Base-by-base conservation (phyloP, 257 asterid genomes). In the Sherardia arvensis region DNA sequence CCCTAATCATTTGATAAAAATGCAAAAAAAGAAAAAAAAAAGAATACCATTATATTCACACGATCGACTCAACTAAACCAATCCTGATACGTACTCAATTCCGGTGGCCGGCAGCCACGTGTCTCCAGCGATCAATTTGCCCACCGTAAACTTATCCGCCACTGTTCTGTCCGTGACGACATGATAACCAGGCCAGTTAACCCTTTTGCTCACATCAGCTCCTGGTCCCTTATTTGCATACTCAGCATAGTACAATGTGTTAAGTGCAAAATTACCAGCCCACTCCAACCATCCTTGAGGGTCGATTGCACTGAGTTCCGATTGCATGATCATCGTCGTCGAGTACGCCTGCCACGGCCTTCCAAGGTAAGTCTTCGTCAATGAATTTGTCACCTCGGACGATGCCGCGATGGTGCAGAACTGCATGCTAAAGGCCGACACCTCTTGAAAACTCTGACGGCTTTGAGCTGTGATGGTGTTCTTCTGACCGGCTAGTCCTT, bases 401-500 rank as follows among this genome's bases (percentile, higher is more conserved):
- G 69, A 85, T 1, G 38, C 86, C 0, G 83, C 49, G 47, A 87
- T 76, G 70, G 74, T 66, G 71, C 86, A 87, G 69, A 51, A 74
- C 30, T 87, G 95, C 64, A 87, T 60, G 0, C 85, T 78, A 59
- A 87, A 84, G 61, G 88, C 95, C 7, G 93, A 72, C 18, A 69
- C 63, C 2, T 79, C 80, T 3, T 27, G 51, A 0, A 73, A 62
- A 4, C 72, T 71, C 67, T 53, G 55, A 6, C 90, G 79, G 48
- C 90, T 86, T 15, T 87, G 84, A 5, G 95, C 95, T 0, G 95
- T 87, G 71, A 87, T 75, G 32, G 85, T 79, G 81, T 85, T 85
- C 70, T 83, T 79, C 32, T 87, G 93, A 6, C 67, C 69, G 21
- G 74, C 74, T 8, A 78, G 78, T 49, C 93, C 93, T 61, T 79